Conservation (phyloP, 23 red algal genomes). For the Chondrus crispus region DNA sequence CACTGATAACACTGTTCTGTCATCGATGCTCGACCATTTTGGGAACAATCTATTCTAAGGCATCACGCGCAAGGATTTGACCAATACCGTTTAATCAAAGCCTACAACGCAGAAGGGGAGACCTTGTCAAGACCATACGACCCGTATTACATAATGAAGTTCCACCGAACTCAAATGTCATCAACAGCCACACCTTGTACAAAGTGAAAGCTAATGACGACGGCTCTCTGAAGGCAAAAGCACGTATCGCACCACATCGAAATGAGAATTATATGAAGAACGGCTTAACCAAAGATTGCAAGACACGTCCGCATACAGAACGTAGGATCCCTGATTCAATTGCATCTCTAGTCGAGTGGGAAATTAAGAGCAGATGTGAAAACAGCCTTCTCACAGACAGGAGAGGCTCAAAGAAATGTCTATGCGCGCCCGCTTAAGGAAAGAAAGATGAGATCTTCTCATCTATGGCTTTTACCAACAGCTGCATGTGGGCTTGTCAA, state of each 20-base stretch:
- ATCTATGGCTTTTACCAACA: background rate
- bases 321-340: background rate
- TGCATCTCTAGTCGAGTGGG: background rate
- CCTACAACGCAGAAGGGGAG: background rate
- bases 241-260: background rate
- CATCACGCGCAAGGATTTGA: constrained; percentile 3
- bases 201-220: background rate
- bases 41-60: background rate
- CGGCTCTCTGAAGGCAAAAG: background rate
- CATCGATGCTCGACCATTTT: background rate
- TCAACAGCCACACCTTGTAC: background rate
- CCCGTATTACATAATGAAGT: background rate
- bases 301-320: background rate
- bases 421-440: background rate
- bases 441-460: background rate
- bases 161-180: background rate
- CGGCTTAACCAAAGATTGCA: background rate
- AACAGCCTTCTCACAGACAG: constrained; percentile 31
- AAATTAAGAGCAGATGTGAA: constrained; percentile 1
- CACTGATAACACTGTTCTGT: background rate
- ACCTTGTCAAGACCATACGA: background rate
- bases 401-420: background rate
- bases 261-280: background rate
- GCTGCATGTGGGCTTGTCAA: constrained; percentile 31
- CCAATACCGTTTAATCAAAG: background rate